phyloP scores from a whole-genome alignment of 306 rosid genomes.

The Trifolium pratense region DNA sequence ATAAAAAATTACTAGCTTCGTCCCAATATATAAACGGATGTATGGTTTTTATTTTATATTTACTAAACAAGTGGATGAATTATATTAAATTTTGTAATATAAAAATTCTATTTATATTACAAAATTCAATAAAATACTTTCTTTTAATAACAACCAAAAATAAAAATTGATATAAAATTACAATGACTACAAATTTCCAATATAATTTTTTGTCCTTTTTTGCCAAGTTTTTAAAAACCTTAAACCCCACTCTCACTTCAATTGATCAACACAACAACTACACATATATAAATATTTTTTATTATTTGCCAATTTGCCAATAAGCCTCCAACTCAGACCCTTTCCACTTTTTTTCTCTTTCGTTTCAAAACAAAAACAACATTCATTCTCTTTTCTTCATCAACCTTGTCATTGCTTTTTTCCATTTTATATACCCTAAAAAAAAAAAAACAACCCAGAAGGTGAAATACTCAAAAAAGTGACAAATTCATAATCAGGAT shows the following conservation, averaged over 20 bases:
- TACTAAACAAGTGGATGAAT: no score
- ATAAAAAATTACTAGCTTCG: no score
- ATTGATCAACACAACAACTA: conserved; percentile 34
- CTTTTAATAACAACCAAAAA: neutral
- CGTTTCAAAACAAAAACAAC: neutral
- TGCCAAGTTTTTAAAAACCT: conserved; percentile 33
- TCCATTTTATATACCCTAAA: conserved; percentile 28
- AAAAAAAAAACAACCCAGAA: conserved; percentile 2
- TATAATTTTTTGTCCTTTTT: neutral
- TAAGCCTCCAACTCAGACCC: conserved; percentile 44
- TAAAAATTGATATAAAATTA: neutral
- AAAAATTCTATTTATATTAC: no score
- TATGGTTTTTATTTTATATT: no score
- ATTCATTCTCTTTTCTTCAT: conserved; percentile 22
- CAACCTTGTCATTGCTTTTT: conserved; percentile 33
- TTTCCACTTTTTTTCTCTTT: conserved; percentile 1
- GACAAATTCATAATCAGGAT: conserved; percentile 14
- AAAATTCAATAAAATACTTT: no score
- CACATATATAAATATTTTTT: neutral
- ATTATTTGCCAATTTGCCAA: no score
- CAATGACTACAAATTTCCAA: no score
- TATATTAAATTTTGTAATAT: no score
- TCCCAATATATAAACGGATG: no score
- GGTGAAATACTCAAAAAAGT: neutral
- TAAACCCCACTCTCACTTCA: conserved; percentile 42